phyloP scores from a whole-genome alignment of 805 yeast species.

The Ogataea saltuana region DNA sequence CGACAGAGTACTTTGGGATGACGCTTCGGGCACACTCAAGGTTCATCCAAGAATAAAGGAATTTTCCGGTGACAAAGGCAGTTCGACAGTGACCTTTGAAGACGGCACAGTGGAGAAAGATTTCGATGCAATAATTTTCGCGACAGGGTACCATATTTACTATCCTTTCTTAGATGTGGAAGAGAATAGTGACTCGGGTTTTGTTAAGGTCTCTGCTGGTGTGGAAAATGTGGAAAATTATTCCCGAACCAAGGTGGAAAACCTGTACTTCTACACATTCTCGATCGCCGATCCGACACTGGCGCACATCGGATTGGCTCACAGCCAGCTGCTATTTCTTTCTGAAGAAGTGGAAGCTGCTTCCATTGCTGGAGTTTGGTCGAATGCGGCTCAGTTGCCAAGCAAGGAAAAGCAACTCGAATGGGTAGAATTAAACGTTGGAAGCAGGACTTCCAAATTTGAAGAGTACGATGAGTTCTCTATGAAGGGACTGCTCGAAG shows the following conservation, averaged over 20 bases:
- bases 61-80: slow-evolving; percentile 37
- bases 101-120: slow-evolving; percentile 48
- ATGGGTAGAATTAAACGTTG: slow-evolving; percentile 2
- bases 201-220: slow-evolving; percentile 35
- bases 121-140: slow-evolving; percentile 61
- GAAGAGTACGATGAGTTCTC: slow-evolving; percentile 10
- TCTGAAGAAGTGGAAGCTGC: slow-evolving; percentile 50
- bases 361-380: slow-evolving; percentile 55
- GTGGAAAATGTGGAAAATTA: slow-evolving; percentile 30
- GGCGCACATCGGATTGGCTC: slow-evolving; percentile 39
- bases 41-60: slow-evolving; percentile 44
- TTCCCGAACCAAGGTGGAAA: slow-evolving; percentile 12
- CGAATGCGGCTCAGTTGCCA: slow-evolving; percentile 30
- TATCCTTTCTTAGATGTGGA: slow-evolving; percentile 51
- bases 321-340: slow-evolving; percentile 44
- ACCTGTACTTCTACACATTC: slow-evolving; percentile 34
- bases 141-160: slow-evolving; percentile 69
- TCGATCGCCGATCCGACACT: slow-evolving; percentile 42
- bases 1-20: slow-evolving; percentile 44
- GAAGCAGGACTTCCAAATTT: neutral
- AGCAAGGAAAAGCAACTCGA: slow-evolving; percentile 3
- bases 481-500: slow-evolving; percentile 3
- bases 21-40: slow-evolving; percentile 42
- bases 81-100: slow-evolving; percentile 41
- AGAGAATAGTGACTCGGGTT: slow-evolving; percentile 27